phyloP scores from a whole-genome alignment of 352 stramenopile species.

The Globisporangium okanoganense region DNA sequence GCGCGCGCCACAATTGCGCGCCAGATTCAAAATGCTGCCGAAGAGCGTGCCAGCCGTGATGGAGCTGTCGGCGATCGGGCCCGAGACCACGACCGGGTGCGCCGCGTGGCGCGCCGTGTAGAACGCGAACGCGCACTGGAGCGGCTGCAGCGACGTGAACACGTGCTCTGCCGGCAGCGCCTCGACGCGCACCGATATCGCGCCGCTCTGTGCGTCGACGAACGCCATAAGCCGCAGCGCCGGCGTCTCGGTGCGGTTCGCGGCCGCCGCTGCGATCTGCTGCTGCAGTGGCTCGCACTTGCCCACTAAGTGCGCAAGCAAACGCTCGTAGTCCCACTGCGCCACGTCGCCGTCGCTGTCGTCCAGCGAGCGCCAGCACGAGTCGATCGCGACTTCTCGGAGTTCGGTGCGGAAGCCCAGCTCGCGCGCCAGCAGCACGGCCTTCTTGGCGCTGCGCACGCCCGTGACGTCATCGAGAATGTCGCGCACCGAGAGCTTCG shows the following conservation, averaged over 20 bases:
- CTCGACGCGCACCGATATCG: slow-evolving; percentile 52
- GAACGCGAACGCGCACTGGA: slow-evolving; percentile 74
- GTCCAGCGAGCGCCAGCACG: slow-evolving; percentile 33
- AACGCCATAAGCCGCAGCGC: slow-evolving; percentile 53
- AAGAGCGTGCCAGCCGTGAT: slow-evolving; percentile 82
- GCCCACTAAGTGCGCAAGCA: slow-evolving; percentile 49
- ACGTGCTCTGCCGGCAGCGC: slow-evolving; percentile 35
- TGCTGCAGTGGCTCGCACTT: slow-evolving; percentile 36
- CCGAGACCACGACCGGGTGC: slow-evolving; percentile 76
- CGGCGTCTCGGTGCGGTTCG: slow-evolving; percentile 24
- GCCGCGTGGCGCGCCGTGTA: slow-evolving; percentile 71
- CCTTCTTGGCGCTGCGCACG: slow-evolving; percentile 84
- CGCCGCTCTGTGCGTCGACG: slow-evolving; percentile 41
- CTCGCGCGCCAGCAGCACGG: slow-evolving; percentile 92
- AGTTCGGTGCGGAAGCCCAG: slow-evolving; percentile 85
- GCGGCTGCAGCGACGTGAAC: slow-evolving; percentile 60
- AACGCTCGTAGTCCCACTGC: slow-evolving; percentile 48
- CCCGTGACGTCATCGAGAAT: slow-evolving; percentile 93
- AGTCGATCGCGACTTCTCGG: slow-evolving; percentile 56
- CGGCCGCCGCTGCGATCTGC: slow-evolving; percentile 26
- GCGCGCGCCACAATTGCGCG: slow-evolving; percentile 63
- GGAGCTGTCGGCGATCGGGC: slow-evolving; percentile 65
- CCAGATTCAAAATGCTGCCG: slow-evolving; percentile 66
- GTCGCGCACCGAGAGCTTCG: slow-evolving; percentile 50
- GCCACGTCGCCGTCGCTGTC: slow-evolving; percentile 23